Conservation (phyloP, 345 rosid species). For the Eucalyptus regnans region DNA sequence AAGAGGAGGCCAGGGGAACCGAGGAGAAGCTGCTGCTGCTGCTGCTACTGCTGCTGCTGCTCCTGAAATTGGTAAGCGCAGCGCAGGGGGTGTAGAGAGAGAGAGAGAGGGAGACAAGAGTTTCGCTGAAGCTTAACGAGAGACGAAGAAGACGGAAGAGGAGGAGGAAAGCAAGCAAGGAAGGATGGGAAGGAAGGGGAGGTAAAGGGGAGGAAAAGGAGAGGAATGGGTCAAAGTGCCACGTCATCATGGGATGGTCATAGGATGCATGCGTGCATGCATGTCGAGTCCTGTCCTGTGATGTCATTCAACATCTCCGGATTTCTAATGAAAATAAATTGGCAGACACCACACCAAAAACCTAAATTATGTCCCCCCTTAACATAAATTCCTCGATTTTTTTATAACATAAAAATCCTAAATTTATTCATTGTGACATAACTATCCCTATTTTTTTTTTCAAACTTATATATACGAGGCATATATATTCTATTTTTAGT, state of each 20-base stretch:
- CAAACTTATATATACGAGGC: too few species aligned
- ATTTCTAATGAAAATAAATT: neutral
- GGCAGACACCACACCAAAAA: neutral
- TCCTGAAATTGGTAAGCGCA: neutral
- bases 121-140: neutral
- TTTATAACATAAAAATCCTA: too few species aligned
- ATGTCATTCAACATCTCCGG: neutral
- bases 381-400: neutral
- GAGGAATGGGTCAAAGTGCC: slow-evolving; percentile 21
- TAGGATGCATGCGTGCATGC: neutral
- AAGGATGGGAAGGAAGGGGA: neutral
- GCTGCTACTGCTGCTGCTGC: neutral
- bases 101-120: neutral
- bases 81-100: neutral
- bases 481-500: too few species aligned
- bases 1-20: neutral
- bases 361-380: neutral
- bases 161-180: neutral
- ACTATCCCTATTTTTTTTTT: neutral
- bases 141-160: neutral
- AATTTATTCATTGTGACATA: neutral
- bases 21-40: neutral
- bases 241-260: slow-evolving; percentile 4
- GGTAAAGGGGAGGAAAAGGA: neutral
- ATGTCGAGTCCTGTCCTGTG: neutral